A percentile compares a stretch with the other conserved stretches of the same genome.
These are phyloP conservation scores for Persicaria tinctoria DNA, from an alignment of 148 eudicot genomes.

Conservation along the genomic window DNA sequence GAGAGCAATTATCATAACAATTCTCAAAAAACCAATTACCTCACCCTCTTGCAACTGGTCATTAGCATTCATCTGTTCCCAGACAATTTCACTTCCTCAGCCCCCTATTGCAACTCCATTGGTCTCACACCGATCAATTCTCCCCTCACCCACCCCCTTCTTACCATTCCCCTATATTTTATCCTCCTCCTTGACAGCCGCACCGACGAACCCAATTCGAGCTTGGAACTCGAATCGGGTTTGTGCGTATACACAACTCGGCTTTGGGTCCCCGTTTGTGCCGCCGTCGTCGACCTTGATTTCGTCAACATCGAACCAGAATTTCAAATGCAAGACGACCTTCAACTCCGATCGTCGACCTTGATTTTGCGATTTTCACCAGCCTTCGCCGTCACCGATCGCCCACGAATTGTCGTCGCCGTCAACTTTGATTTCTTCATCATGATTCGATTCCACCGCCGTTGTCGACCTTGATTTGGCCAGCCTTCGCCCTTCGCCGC, in stretches of 20 bases:
- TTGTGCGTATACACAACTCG: slow-evolving; percentile 18
- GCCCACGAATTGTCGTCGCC: too few relatives aligned
- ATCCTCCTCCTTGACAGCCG: slow-evolving; percentile 19
- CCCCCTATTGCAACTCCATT: slow-evolving; percentile 32
- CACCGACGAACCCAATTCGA: slow-evolving; percentile 26
- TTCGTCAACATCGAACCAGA: too few relatives aligned
- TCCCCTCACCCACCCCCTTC: slow-evolving; percentile 11
- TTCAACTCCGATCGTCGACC: too few relatives aligned
- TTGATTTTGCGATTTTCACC: too few relatives aligned
- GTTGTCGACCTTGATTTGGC: too few relatives aligned
- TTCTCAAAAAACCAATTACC: slow-evolving; percentile 32
- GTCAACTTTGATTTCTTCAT: too few relatives aligned
- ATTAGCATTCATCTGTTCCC: slow-evolving; percentile 48
- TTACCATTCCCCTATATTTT: slow-evolving; percentile 6
- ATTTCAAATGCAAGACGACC: too few relatives aligned
- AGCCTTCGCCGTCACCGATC: too few relatives aligned
- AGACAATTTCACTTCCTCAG: slow-evolving; percentile 42
- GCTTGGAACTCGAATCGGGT: background rate
- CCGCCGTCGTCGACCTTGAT: background rate
- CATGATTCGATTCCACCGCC: too few relatives aligned
- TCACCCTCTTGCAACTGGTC: slow-evolving; percentile 88
- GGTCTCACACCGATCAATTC: slow-evolving; percentile 9
- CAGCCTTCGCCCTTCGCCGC: too few relatives aligned
- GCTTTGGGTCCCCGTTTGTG: slow-evolving; percentile 22
- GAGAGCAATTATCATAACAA: background rate